A percentile compares a stretch with the other conserved stretches of the same genome.
phyloP scores from a whole-genome alignment of 306 rosid species.

The Cyclanthera cordifolia region DNA sequence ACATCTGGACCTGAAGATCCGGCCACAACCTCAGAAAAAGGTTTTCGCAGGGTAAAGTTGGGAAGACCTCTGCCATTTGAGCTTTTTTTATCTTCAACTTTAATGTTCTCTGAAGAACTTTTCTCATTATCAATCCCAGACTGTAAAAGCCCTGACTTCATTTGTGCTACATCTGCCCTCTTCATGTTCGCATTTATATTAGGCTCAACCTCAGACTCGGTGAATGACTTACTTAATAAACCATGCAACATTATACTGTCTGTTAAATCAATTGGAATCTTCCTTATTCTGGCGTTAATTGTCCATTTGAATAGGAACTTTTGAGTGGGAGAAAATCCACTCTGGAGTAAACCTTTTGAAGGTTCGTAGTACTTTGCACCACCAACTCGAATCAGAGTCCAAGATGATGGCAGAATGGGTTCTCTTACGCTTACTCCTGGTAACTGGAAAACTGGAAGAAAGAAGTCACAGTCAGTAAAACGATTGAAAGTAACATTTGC shows the following conservation, averaged over 20 bases:
- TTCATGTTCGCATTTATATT: constrained; percentile 26
- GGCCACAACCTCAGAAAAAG: constrained; percentile 95
- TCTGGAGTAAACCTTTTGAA: constrained; percentile 73
- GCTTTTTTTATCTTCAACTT: constrained; percentile 40
- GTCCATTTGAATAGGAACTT: constrained; percentile 66
- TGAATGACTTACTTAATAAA: constrained; percentile 21
- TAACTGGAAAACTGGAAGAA: constrained; percentile 60
- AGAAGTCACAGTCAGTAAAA: constrained; percentile 70
- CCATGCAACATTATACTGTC: constrained; percentile 29
- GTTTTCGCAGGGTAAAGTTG: constrained; percentile 60
- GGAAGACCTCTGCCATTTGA: constrained; percentile 66
- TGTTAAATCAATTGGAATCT: constrained; percentile 23
- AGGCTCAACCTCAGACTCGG: constrained; percentile 28
- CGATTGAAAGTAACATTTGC: constrained; percentile 44
- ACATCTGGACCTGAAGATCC: constrained; percentile 58
- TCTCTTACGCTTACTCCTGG: constrained; percentile 39
- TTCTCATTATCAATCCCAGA: constrained; percentile 32
- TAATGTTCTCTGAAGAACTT: constrained; percentile 30
- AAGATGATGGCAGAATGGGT: constrained; percentile 50
- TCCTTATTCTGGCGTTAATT: constrained; percentile 39
- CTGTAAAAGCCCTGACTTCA: constrained; percentile 29
- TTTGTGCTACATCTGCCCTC: constrained; percentile 23
- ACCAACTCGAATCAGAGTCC: constrained; percentile 83
- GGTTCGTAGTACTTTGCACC: constrained; percentile 79
- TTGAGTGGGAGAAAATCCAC: constrained; percentile 65